Evolutionary conservation across 768 basidiomycete species (phyloP).

Genomic region (Boletus vinaceobasis): DNA sequence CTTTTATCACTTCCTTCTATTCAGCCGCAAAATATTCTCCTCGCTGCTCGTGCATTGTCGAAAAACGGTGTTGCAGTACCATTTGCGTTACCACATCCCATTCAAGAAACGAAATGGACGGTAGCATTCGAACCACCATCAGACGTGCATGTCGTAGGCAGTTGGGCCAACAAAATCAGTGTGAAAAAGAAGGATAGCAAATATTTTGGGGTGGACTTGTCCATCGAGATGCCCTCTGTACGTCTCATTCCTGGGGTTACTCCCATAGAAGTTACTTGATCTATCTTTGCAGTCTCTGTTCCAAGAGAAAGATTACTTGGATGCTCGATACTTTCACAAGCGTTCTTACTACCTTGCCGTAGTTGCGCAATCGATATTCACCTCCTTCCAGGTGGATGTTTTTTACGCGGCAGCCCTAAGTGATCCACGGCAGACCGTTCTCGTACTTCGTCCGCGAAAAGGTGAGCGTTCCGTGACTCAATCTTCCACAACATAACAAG

Average conservation of each 20-base stretch:
- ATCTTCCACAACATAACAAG: slow-evolving; percentile 8
- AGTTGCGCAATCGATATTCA: slow-evolving; percentile 59
- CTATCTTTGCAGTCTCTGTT: slow-evolving; percentile 57
- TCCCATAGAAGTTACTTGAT: neutral
- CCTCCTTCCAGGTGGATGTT: slow-evolving; percentile 51
- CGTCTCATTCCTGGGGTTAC: slow-evolving; percentile 23
- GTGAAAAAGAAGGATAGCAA: slow-evolving; percentile 68
- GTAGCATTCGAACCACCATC: slow-evolving; percentile 75
- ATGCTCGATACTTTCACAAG: slow-evolving; percentile 89
- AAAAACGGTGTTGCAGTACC: slow-evolving; percentile 61
- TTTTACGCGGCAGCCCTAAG: slow-evolving; percentile 54
- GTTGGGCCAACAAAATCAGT: slow-evolving; percentile 77
- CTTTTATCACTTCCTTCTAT: slow-evolving; percentile 58
- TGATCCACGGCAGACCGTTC: slow-evolving; percentile 63
- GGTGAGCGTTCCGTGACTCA: slow-evolving; percentile 39
- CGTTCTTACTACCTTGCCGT: slow-evolving; percentile 84
- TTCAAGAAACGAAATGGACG: slow-evolving; percentile 84
- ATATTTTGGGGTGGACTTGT: slow-evolving; percentile 73
- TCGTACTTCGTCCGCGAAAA: slow-evolving; percentile 56
- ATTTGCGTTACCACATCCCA: slow-evolving; percentile 65
- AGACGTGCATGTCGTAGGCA: slow-evolving; percentile 77
- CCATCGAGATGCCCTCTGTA: slow-evolving; percentile 84
- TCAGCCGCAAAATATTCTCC: slow-evolving; percentile 59
- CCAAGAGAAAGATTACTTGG: slow-evolving; percentile 92
- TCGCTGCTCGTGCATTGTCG: slow-evolving; percentile 53